Percentiles rank a stretch among this genome's conserved stretches.
Evolutionary conservation across 169 alveolate species (phyloP).

Genomic region (Miamiensis avidus): DNA sequence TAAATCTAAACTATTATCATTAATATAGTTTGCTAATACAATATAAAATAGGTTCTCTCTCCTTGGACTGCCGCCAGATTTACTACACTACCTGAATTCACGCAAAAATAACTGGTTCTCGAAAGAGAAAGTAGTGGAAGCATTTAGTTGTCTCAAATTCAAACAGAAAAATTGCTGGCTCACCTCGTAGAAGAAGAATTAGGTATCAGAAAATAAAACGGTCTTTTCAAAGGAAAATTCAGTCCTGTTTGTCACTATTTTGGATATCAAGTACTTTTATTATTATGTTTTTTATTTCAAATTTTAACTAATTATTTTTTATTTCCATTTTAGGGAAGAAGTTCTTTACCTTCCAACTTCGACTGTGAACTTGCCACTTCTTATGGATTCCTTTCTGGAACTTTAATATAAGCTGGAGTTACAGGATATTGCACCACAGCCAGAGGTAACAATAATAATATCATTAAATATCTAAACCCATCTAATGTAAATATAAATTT

Average conservation of each 20-base stretch:
- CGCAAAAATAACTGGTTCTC: slow-evolving; percentile 88
- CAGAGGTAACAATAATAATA: slow-evolving; percentile 91
- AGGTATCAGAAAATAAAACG: slow-evolving; percentile 87
- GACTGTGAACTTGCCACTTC: slow-evolving; percentile 95
- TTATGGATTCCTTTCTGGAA: slow-evolving; percentile 95
- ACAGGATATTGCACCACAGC: slow-evolving; percentile 94
- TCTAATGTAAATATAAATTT: no score
- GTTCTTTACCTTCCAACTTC: slow-evolving; percentile 97
- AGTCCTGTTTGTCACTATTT: slow-evolving; percentile 96
- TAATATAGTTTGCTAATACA: no score
- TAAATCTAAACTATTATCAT: no score
- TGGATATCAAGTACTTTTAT: slow-evolving; percentile 89
- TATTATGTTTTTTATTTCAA: no score
- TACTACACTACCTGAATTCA: slow-evolving; percentile 92
- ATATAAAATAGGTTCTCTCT: slow-evolving; percentile 71
- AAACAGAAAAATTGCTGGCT: slow-evolving; percentile 94
- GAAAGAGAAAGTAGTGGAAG: slow-evolving; percentile 77
- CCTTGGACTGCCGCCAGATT: slow-evolving; percentile 96
- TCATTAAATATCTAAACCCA: slow-evolving; percentile 53
- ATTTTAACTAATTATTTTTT: neutral
- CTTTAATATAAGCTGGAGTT: slow-evolving; percentile 91
- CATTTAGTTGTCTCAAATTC: slow-evolving; percentile 77
- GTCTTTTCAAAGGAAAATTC: slow-evolving; percentile 90
- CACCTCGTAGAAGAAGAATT: slow-evolving; percentile 94
- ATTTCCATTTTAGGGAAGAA: slow-evolving; percentile 84